Percentiles rank a stretch among this genome's conserved stretches.
These are phyloP conservation scores for Aspergillus uvarum DNA, from an alignment of 2,329 filamentous ascomycete genomes.

Conservation along the genomic window DNA sequence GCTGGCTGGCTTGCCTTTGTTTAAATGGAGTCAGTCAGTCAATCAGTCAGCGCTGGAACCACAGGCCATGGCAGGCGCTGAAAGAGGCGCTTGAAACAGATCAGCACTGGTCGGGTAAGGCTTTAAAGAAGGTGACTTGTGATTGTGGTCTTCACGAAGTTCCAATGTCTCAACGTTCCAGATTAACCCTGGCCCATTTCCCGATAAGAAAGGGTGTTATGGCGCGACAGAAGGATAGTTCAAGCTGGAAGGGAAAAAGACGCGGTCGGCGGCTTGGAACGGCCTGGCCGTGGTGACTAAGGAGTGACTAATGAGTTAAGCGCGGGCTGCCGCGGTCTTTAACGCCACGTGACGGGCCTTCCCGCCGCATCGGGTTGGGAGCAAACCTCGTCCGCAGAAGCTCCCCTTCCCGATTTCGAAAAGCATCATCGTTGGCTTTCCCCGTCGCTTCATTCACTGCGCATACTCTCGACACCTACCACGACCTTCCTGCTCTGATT, in stretches of 20 bases:
- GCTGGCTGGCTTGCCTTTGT: conserved; percentile 9
- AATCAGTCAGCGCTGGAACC: conserved; percentile 11
- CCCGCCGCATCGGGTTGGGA: conserved; percentile 5
- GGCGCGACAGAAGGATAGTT: not conserved
- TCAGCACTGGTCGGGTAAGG: not conserved
- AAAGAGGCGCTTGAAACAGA: not conserved
- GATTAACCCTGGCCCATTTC: not conserved
- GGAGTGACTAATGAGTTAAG: conserved; percentile 4
- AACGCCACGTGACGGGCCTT: conserved; percentile 5
- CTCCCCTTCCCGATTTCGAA: conserved; percentile 22
- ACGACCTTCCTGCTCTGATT: not conserved
- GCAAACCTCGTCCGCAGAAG: conserved; percentile 26
- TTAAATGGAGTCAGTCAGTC: conserved; percentile 13
- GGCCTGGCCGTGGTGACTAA: conserved; percentile 10
- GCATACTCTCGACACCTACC: conserved; percentile 9
- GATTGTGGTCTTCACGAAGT: not conserved
- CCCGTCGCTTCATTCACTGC: conserved; percentile 17
- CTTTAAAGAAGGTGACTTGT: not conserved
- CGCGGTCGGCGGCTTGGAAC: not conserved
- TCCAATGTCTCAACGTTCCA: not conserved
- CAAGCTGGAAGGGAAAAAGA: conserved; percentile 2
- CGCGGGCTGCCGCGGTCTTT: conserved; percentile 13
- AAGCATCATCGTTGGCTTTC: conserved; percentile 12
- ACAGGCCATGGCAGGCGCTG: conserved; percentile 13
- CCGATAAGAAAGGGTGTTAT: not conserved